Conservation (phyloP, 306 rosid genomes). For the Castanea mollissima region DNA sequence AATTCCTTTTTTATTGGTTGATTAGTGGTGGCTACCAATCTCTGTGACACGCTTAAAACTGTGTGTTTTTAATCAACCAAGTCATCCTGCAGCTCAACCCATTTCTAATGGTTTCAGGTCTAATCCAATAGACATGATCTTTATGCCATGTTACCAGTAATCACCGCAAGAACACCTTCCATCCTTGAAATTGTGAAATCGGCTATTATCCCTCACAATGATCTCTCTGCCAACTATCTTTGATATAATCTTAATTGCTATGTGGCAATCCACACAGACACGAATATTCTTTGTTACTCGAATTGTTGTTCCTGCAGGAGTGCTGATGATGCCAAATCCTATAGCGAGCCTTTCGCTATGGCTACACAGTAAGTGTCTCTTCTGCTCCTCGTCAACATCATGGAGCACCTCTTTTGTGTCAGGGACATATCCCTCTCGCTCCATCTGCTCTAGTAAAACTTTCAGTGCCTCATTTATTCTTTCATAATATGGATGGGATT, state of each 20-base stretch:
- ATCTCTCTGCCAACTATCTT: conserved; percentile 81
- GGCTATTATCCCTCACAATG: conserved; percentile 73
- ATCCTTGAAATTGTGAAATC: conserved; percentile 82
- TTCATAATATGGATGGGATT: conserved; percentile 65
- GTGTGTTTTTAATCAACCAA: background rate
- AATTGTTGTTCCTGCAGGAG: conserved; percentile 70
- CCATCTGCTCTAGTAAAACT: conserved; percentile 70
- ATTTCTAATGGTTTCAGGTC: background rate
- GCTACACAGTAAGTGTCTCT: conserved; percentile 43
- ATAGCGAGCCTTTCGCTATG: conserved; percentile 93
- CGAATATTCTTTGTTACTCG: conserved; percentile 77
- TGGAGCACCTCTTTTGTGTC: conserved; percentile 70
- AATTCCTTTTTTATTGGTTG: background rate
- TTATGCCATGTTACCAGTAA: conserved; percentile 49
- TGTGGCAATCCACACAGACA: conserved; percentile 74
- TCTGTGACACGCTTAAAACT: background rate
- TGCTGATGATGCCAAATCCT: conserved; percentile 80
- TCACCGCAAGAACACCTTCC: conserved; percentile 70
- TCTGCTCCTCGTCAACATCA: conserved; percentile 78
- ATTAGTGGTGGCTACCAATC: background rate
- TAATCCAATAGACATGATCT: background rate
- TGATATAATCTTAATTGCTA: conserved; percentile 67
- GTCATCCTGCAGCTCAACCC: background rate
- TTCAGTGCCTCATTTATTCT: conserved; percentile 55
- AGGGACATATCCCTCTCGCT: conserved; percentile 63